Evolutionary conservation across 2,329 filamentous ascomycete genomes (phyloP), one percentile per base, ranked within the genome.

Genomic region (Stagonosporopsis cucurbitacearum): DNA sequence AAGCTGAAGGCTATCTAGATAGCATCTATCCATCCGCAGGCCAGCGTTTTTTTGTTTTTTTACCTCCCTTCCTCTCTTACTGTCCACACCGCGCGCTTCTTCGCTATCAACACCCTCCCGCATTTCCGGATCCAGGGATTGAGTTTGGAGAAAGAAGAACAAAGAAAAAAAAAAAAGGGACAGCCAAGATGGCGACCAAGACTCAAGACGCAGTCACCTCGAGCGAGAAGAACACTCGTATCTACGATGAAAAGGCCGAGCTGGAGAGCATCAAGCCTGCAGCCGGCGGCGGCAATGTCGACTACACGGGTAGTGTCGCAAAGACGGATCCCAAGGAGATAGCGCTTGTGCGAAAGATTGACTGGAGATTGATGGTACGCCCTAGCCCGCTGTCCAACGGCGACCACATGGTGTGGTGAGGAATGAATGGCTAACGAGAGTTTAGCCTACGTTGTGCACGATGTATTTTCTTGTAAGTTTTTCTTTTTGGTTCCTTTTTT

Each of bases 381-480:
- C 8, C n/a, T n/a, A 12, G 23, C 23, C 17, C 8, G 23, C 32
- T 32, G 9, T 22, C 30, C 0, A 37, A 32, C 13, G 13, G 23
- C 20, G 40, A 32, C n/a, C 8, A 22, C 19, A 33, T 39, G 40
- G 39, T 35, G 1, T 11, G 13, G 15, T 13, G 3, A 30, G 9
- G 2, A 30, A 13, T 2, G 8, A 7, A 6, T 12, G 8, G 40
- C 54, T 58, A 23, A 62, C 22, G 3, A 3, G 13, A 11, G 11
- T 19, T 8, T 43, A 72, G 76, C 79, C 79, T 1, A 77, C 71
- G 9, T 50, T 79, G 23, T 77, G 73, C 54, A 66, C 63, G 4
- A 79, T 80, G 78, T 80, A 80, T 43, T 80, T 74, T 17, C 51
- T 69, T 9, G 53, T 51, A 39, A 51, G 53, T 51, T 11, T 19